Base-by-base conservation (phyloP, 1,139 yeast genomes). In the Hyphopichia fennica region DNA sequence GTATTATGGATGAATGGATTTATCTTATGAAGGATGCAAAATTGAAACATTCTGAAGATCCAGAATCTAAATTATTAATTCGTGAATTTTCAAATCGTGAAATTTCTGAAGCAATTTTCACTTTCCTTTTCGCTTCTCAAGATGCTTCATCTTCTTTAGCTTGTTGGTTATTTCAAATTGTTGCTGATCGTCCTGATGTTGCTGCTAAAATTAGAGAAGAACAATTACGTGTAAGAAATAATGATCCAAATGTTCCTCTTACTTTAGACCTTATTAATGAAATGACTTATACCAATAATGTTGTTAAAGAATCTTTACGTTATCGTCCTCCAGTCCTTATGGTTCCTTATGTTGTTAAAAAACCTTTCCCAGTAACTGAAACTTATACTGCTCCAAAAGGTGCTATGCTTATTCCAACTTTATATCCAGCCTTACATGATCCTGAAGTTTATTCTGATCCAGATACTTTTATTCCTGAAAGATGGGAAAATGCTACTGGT, bases 101-200 rank as follows among this genome's bases (percentile, higher is more conserved):
- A 67, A 91, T 93, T 55, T 87, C 96, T 28, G 98, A 93, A 72
- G 96, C 96, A 42, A 81, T 93, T 51, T 93, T 93, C 76, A 93
- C 99, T 17, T 93, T 93, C 66, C 75, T 93, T 64, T 93, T 93
- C 66, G 99, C 99, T 22, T 87, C 96, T 9, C 99, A 93, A 70
- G 99, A 93, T 68, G 99, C 99, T 27, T 87, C 97, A 7, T 89
- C 97, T 3, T 88, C 96, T n/a, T 84, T 95, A 54, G 95, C 96
- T 50, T 91, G 98, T 66, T 93, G 99, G 99, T 77, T 93, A 60
- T 93, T 91, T 81, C 99, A 93, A 74, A 79, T 89, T 54, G 84
- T 90, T 43, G 91, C 96, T 49, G 99, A 93, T 65, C 81, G 96
- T 60, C 97, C 98, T 36, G 98, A 93, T 52, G 83, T 93, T 48